These are phyloP conservation scores for Colletotrichum zoysiae DNA, from an alignment of 2,329 filamentous ascomycete species.

Conservation along the genomic window DNA sequence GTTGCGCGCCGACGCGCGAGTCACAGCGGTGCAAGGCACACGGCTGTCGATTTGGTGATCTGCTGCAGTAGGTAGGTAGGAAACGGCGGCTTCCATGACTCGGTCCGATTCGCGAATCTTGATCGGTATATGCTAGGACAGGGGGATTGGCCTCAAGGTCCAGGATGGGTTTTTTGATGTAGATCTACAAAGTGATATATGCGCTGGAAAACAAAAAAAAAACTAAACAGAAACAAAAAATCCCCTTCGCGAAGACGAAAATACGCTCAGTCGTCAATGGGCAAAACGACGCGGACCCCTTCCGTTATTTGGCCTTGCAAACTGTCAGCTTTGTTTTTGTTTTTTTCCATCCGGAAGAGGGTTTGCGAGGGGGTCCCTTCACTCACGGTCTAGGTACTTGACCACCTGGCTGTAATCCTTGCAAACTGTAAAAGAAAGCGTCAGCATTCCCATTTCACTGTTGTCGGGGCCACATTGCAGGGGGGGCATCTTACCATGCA, in stretches of 20 bases:
- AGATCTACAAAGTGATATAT: not conserved
- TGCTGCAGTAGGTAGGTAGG: too few relatives aligned
- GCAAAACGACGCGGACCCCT: slow-evolving; percentile 45
- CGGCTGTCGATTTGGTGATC: too few relatives aligned
- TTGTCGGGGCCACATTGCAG: too few relatives aligned
- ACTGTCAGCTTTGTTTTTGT: not conserved
- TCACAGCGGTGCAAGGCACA: too few relatives aligned
- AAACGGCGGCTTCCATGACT: not conserved
- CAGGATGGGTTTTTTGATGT: not conserved
- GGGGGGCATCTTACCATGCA: slow-evolving; percentile 49
- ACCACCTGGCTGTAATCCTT: slow-evolving; percentile 54
- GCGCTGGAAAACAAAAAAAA: not conserved
- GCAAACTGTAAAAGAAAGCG: slow-evolving; percentile 48
- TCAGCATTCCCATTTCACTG: not conserved
- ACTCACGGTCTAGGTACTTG: slow-evolving; percentile 52
- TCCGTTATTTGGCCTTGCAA: slow-evolving; percentile 44
- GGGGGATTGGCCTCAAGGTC: not conserved
- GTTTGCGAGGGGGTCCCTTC: too few relatives aligned
- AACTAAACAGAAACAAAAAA: too few relatives aligned
- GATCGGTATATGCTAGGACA: not conserved
- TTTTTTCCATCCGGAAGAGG: not conserved
- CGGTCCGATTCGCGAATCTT: not conserved
- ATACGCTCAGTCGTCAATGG: slow-evolving; percentile 42
- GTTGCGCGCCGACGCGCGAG: too few relatives aligned
- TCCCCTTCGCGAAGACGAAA: not conserved